Conservation (phyloP, 108 stramenopile species). For the Chaetoceros tenuissimus region DNA sequence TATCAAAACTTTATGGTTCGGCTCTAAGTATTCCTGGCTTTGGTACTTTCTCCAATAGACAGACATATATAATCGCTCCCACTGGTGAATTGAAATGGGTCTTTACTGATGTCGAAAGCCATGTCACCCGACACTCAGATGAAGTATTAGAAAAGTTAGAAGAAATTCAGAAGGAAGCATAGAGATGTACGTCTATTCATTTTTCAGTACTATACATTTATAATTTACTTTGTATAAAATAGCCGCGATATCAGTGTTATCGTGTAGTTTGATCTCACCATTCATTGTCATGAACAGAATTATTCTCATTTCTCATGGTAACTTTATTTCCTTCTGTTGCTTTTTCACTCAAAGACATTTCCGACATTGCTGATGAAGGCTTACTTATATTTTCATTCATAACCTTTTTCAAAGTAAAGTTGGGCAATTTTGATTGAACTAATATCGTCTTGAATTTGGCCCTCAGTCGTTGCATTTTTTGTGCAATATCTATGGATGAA, state of each 20-base stretch:
- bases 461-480: conserved; percentile 31
- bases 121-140: conserved; percentile 47
- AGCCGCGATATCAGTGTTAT: no score
- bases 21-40: conserved; percentile 64
- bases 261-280: no score
- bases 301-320: no score
- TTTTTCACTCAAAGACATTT: no score
- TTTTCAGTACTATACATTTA: no score
- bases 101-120: conserved; percentile 70
- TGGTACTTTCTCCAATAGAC: conserved; percentile 74
- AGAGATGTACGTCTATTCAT: conserved; percentile 15
- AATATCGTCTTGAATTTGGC: conserved; percentile 34
- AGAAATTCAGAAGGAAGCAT: conserved; percentile 32
- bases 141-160: conserved; percentile 68
- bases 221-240: no score
- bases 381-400: no score
- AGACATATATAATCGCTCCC: conserved; percentile 81
- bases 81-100: conserved; percentile 61
- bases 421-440: conserved; percentile 21
- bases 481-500: conserved; percentile 13
- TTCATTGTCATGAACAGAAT: no score
- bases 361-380: no score
- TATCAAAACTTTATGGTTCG: conserved; percentile 48
- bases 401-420: conserved; percentile 17
- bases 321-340: no score